Evolutionary conservation across 148 eudicot genomes (phyloP), one percentile per base, ranked within the genome.

Genomic region (Pharnaceum exiguum): DNA sequence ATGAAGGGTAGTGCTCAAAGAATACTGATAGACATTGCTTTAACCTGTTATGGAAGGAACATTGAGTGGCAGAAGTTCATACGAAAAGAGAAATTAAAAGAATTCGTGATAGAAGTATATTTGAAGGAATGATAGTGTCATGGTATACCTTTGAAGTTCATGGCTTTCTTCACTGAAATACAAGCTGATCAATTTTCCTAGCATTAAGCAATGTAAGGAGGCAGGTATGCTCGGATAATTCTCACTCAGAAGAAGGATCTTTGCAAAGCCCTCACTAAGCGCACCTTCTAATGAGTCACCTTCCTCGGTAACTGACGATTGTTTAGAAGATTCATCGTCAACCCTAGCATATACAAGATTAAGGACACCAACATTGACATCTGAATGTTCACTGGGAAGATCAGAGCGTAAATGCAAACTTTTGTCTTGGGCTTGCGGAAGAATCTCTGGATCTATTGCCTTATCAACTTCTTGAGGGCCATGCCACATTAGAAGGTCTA

Each of bases 1-100:
- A 81, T 49, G 83, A 79, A 71, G 99, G 88, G 68, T 86, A 93
- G 76, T 85, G 96, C 89, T 93, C 96, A 71, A 93, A 93, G 69
- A 89, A 89, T 61, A 93, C 99, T 1, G 95, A 89, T 55, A 93
- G 70, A 63, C 96, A 83, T 68, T 93, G 99, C 59, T 81, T 85
- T 63, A 93, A 74, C 82, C 99, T 93, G 64, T 35, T 42, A 54
- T n/a, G 29, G 25, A 52, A 38, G 18, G 29, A 11, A 35, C 40
- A 13, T 7, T 2, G 28, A 44, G 22, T 48, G 16, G 22, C 9
- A 33, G 29, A 60, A 31, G 40, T n/a, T n/a, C n/a, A n/a, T n/a
- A 30, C 47, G 39, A 55, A 12, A 46, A 32, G 6, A 68, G 15
- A 21, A 7, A 18, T 35, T 31, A 42, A 25, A 38, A 25, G 18